Evolutionary conservation across 176 grass and related monocot species (phyloP).

Genomic region (Carex littledalei): DNA sequence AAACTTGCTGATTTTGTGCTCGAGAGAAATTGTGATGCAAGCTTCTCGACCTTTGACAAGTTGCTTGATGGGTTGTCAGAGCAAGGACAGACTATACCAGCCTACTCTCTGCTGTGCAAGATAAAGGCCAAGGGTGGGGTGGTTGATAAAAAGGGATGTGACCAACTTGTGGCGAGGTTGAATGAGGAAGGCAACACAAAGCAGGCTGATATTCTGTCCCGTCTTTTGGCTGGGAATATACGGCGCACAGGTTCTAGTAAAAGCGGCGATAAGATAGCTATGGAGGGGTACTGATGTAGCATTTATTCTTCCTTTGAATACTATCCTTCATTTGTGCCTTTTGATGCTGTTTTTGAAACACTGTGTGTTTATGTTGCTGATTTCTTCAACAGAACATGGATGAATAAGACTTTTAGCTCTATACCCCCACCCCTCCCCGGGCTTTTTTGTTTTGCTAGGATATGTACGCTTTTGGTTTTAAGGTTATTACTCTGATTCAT

Average conservation of each 20-base stretch:
- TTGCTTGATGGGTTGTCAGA: slow-evolving; percentile 67
- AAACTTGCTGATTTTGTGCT: slow-evolving; percentile 71
- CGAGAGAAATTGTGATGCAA: slow-evolving; percentile 66
- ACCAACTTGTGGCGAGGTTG: slow-evolving; percentile 60
- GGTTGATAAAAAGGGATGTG: slow-evolving; percentile 62
- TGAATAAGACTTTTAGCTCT: not conserved
- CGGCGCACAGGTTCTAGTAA: slow-evolving; percentile 24
- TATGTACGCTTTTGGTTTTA: not conserved
- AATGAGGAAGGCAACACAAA: slow-evolving; percentile 82
- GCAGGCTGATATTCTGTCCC: slow-evolving; percentile 89
- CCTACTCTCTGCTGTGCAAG: slow-evolving; percentile 89
- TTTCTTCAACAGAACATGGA: not conserved
- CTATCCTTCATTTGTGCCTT: slow-evolving; percentile 30
- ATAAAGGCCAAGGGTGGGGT: slow-evolving; percentile 84
- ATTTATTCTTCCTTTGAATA: not conserved
- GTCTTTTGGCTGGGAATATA: slow-evolving; percentile 54
- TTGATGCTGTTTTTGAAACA: slow-evolving; percentile 8
- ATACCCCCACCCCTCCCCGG: not conserved
- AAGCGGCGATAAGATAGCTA: slow-evolving; percentile 41
- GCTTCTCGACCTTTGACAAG: slow-evolving; percentile 70
- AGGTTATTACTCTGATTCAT: not conserved
- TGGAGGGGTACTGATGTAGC: slow-evolving; percentile 37
- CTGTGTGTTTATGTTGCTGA: slow-evolving; percentile 12
- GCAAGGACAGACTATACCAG: slow-evolving; percentile 64
- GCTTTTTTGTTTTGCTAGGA: not conserved